Conservation (phyloP, 2,329 filamentous ascomycete genomes). For the Davidsoniella virescens region DNA sequence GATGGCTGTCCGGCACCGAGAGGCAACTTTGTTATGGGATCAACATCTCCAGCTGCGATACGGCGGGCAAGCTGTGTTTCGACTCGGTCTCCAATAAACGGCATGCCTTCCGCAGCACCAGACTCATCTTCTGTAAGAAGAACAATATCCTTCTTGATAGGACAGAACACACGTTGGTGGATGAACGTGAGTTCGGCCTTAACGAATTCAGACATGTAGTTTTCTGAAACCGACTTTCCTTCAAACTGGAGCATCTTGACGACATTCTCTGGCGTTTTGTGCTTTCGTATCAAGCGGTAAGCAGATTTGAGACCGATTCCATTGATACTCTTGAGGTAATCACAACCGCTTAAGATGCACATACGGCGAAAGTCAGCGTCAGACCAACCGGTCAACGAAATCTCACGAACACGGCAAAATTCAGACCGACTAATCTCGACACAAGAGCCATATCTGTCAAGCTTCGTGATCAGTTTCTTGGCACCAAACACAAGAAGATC, state of each 20-base stretch:
- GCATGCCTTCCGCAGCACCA: constrained; percentile 51
- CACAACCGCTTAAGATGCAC: constrained; percentile 92
- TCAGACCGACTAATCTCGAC: constrained; percentile 80
- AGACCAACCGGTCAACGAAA: constrained; percentile 82
- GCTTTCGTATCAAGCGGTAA: constrained; percentile 74
- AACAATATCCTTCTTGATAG: constrained; percentile 51
- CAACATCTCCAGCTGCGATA: constrained; percentile 66
- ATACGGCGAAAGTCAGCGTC: constrained; percentile 84
- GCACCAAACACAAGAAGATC: constrained; percentile 92
- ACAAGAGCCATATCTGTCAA: constrained; percentile 86
- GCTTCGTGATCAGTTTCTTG: constrained; percentile 76
- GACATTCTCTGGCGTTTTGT: constrained; percentile 72
- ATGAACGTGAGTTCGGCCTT: constrained; percentile 86
- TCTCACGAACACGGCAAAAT: constrained; percentile 74
- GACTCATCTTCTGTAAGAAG: constrained; percentile 53
- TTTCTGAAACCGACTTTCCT: constrained; percentile 66
- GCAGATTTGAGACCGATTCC: constrained; percentile 87
- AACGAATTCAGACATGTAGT: constrained; percentile 66
- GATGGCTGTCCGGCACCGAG: constrained; percentile 30
- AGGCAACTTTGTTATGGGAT: constrained; percentile 73
- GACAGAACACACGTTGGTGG: constrained; percentile 89
- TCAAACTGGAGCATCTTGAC: constrained; percentile 77
- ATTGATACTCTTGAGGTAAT: constrained; percentile 76
- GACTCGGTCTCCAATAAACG: constrained; percentile 64
- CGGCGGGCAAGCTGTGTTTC: constrained; percentile 52